Evolutionary conservation across 2,329 filamentous ascomycete genomes (phyloP), one percentile per base, ranked within the genome.

Genomic region (Aspergillus alliaceus): DNA sequence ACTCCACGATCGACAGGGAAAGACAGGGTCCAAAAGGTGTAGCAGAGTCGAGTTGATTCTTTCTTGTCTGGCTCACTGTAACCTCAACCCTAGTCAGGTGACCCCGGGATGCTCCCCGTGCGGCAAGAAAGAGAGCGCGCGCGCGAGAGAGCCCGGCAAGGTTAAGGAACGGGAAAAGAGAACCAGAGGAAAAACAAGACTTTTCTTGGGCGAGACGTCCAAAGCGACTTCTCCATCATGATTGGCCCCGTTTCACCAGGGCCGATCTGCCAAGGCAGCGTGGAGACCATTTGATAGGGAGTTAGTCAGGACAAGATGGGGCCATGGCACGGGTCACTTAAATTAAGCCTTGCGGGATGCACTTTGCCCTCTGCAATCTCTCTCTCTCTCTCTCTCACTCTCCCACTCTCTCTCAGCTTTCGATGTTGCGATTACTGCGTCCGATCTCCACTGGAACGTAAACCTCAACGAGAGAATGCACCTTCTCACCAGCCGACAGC

Each of bases 321-420:
- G 40, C 40, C 40, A 29, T 44, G 44, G 44, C 44, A 48, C 44
- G 44, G 44, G 27, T 48, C 44, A 22, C 18, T 48, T 48, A 31
- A 48, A 31, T 48, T 48, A 48, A 48, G 44, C 44, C 44, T 48
- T 48, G 44, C 27, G 27, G 44, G 44, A 48, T 31, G n/a, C 15
- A 22, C 29, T 32, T 48, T 22, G n/a, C 22, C 18, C 37, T 20
- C n/a, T 14, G n/a, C 37, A 14, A 4, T 37, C 34, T 37, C n/a
- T 14, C 34, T 24, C 37, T 20, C 24, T 18, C 18, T 22, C 18
- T 48, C 44, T 32, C 27, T 9, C 29, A n/a, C n/a, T n/a, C n/a
- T n/a, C n/a, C 7, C 8, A 14, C 44, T 22, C 7, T 11, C 12
- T 20, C 44, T n/a, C 15, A 31, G 44, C 27, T 47, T 29, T 37